Conservation (phyloP, 148 eudicot genomes). For the Cornus controversa region DNA sequence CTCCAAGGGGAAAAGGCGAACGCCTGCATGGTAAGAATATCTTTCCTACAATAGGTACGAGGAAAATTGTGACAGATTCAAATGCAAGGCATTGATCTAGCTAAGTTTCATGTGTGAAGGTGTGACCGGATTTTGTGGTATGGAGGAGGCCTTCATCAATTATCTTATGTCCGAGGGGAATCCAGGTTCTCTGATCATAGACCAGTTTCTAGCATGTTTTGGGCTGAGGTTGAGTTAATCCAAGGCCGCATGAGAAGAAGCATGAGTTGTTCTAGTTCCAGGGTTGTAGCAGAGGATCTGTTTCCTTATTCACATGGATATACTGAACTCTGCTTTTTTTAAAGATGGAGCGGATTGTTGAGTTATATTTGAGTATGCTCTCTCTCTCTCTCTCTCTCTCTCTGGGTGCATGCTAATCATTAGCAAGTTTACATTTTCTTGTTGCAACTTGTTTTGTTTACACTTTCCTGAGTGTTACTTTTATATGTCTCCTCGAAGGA, state of each 20-base stretch:
- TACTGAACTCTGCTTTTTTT: conserved; percentile 91
- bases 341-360: conserved; percentile 8
- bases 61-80: not conserved
- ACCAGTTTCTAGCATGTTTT: conserved; percentile 78
- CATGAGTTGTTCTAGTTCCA: conserved; percentile 68
- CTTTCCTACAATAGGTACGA: not conserved
- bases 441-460: not conserved
- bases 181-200: conserved; percentile 91
- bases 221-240: conserved; percentile 87
- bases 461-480: not conserved
- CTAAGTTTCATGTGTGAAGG: conserved; percentile 39
- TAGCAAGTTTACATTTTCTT: conserved; percentile 5
- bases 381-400: conserved; percentile 17
- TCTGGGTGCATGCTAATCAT: not conserved
- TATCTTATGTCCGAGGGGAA: conserved; percentile 86
- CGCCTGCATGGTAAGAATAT: conserved; percentile 88
- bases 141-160: conserved; percentile 82
- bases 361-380: conserved; percentile 24
- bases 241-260: conserved; percentile 66
- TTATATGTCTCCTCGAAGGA: not conserved
- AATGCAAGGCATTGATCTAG: conserved; percentile 7
- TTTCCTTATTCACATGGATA: conserved; percentile 83
- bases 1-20: conserved; percentile 84
- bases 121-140: conserved; percentile 89
- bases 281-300: conserved; percentile 73